Evolutionary conservation across 164 flowering plant species (phyloP), one percentile per base, ranked within the genome.

Genomic region (Vitis rupestris): DNA sequence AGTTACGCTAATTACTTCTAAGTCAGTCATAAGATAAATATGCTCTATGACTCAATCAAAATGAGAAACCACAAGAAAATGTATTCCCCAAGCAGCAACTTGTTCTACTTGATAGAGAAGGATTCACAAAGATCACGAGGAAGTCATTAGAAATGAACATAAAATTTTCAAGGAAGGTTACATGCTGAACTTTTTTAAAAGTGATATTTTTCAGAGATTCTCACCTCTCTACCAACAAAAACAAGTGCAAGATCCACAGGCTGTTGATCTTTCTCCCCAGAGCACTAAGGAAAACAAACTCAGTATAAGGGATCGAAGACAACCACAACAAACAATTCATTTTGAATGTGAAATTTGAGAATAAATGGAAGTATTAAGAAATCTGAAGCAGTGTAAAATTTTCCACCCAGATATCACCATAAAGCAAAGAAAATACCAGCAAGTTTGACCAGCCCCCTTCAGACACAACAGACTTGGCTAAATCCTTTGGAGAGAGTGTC

Each of bases 161-260:
- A 8, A 15, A 62, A 54, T 8, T 10, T 29, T n/a, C 17, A 15
- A 53, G 44, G 3, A 56, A 63, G 47, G 3, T 27, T 56, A 48
- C 31, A 66, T 47, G 61, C 61, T 48, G 49, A 50, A 54, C 19
- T 19, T 0, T 59, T 2, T 13, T 8, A 50, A 37, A 37, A 15
- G 12, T 15, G 9, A 10, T 10, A 3, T 29, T 2, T 19, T 44
- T 47, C 2, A 37, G 62, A 59, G 10, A 50, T 31, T 27, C 72
- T 75, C 78, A 91, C 97, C 94, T 87, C 84, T 71, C 75, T 79
- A 27, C 96, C 97, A 72, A 92, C 81, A 74, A 94, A 90, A 74
- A 94, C 79, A 63, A 93, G 86, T 17, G 89, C 97, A 66, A 91
- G 52, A 77, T 93, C 91, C 73, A 83, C 59, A 67, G 85, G 29